A percentile compares a stretch with the other conserved stretches of the same genome.
Conservation (phyloP, 306 rosid genomes). For the Rubus idaeus region DNA sequence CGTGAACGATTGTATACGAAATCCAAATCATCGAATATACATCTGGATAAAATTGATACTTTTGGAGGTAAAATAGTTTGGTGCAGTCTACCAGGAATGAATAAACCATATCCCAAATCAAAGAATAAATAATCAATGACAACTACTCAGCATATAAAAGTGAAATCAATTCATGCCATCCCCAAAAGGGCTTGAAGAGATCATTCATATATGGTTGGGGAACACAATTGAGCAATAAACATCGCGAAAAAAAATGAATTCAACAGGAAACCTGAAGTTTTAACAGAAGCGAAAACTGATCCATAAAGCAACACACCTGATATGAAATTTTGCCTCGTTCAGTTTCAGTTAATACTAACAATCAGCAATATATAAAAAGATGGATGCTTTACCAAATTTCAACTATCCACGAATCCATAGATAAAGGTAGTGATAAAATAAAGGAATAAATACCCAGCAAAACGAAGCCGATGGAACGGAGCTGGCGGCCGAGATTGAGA, state of each 20-base stretch:
- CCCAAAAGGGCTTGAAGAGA: no score
- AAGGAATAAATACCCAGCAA: background rate
- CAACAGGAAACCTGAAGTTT: no score
- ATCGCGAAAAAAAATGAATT: no score
- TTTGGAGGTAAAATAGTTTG: background rate
- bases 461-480: constrained; percentile 3
- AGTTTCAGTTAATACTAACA: background rate
- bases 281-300: background rate
- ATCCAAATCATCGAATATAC: background rate
- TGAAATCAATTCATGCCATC: background rate
- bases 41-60: background rate
- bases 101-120: background rate
- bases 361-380: background rate
- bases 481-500: background rate
- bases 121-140: background rate
- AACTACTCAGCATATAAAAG: background rate
- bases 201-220: no score
- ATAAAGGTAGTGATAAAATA: background rate
- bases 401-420: background rate
- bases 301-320: background rate
- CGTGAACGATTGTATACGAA: background rate
- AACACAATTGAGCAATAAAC: no score
- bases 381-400: background rate
- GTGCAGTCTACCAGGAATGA: no score
- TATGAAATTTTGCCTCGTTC: background rate